Conservation (phyloP, 345 rosid species). For the Xanthoceras sorbifolium region DNA sequence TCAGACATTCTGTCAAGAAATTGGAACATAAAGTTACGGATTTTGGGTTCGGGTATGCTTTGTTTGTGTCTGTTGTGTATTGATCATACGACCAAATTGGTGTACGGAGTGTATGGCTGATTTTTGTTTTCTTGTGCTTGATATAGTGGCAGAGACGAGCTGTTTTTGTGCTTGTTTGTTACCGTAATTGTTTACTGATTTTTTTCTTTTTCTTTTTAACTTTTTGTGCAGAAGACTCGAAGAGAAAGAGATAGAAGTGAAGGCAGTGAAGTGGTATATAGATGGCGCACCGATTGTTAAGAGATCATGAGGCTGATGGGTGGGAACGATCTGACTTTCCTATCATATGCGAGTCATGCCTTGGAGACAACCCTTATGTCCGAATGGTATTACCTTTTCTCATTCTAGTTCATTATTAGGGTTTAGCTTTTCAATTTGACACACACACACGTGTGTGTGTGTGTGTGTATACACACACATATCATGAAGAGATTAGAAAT, state of each 20-base stretch:
- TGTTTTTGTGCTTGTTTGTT: no score
- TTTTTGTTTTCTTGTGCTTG: background rate
- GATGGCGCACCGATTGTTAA: conserved; percentile 83
- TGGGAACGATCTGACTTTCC: conserved; percentile 96
- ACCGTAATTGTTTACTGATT: background rate
- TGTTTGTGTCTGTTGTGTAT: no score
- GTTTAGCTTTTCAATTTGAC: background rate
- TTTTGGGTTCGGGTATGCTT: no score
- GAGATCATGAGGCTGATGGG: conserved; percentile 86
- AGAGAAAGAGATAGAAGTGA: background rate
- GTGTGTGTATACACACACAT: no score
- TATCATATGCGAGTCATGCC: conserved; percentile 90
- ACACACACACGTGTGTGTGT: no score
- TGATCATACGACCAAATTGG: no score
- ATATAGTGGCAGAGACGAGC: background rate
- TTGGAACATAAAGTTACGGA: no score
- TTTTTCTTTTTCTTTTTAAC: background rate
- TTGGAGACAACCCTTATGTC: conserved; percentile 96
- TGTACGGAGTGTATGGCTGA: no score
- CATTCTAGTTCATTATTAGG: background rate
- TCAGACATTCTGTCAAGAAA: no score
- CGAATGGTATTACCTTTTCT: conserved; percentile 58
- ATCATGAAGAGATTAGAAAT: background rate
- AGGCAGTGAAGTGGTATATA: background rate
- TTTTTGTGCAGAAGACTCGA: no score